Conservation (phyloP, 192 early-diverging fungal species). For the Tieghemiomyces parasiticus region DNA sequence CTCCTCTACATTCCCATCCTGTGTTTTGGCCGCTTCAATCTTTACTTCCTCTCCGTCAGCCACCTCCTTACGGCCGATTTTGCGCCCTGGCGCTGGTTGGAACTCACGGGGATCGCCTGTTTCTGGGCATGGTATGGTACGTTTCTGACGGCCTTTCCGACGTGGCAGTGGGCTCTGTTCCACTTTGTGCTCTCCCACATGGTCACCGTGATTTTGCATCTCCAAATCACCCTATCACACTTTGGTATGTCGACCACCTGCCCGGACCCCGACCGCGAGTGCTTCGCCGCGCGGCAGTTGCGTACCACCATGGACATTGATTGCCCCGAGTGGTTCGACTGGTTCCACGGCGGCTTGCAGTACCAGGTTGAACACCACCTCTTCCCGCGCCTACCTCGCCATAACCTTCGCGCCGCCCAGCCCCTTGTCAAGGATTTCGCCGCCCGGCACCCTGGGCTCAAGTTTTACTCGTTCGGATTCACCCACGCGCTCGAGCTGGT, state of each 20-base stretch:
- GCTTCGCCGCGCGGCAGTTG: constrained; percentile 72
- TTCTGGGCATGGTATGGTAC: constrained; percentile 72
- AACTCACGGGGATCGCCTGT: constrained; percentile 51
- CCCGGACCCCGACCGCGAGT: constrained; percentile 44
- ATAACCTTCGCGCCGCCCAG: constrained; percentile 59
- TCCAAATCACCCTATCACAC: constrained; percentile 94
- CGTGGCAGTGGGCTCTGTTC: constrained; percentile 37
- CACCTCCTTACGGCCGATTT: constrained; percentile 45
- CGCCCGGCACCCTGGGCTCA: constrained; percentile 49
- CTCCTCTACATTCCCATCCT: constrained; percentile 74
- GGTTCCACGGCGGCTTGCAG: constrained; percentile 96
- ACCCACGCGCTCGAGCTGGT: constrained; percentile 68
- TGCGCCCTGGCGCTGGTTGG: constrained; percentile 59
- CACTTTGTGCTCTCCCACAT: constrained; percentile 70
- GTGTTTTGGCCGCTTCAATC: constrained; percentile 84
- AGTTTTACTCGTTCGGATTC: constrained; percentile 69
- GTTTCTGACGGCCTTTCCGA: constrained; percentile 53
- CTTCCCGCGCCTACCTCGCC: constrained; percentile 84
- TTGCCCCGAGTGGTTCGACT: constrained; percentile 85
- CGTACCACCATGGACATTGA: constrained; percentile 94
- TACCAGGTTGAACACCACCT: constrained; percentile 95
- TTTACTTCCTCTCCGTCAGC: constrained; percentile 58
- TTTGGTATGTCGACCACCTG: constrained; percentile 86
- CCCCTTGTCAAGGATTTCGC: constrained; percentile 64
- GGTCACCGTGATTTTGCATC: constrained; percentile 70